Conservation (phyloP, 2,329 filamentous ascomycete genomes). For the Aspergillus terreus region DNA sequence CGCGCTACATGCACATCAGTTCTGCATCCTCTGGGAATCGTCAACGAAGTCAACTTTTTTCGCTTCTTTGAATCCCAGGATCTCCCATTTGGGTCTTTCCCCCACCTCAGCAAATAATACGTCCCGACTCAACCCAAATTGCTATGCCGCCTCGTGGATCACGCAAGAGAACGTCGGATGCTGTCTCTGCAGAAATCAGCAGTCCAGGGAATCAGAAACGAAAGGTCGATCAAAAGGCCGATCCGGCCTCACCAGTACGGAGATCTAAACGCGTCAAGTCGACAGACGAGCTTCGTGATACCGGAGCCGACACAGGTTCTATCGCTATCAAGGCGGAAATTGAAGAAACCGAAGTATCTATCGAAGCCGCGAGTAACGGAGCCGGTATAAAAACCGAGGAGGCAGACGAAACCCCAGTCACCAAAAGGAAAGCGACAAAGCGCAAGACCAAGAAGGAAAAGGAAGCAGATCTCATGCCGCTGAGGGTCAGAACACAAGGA, state of each 20-base stretch:
- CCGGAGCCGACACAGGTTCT: conserved; percentile 13
- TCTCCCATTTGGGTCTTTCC: too few species aligned
- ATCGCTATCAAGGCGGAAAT: conserved; percentile 14
- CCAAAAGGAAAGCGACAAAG: conserved; percentile 50
- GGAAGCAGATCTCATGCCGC: conserved; percentile 55
- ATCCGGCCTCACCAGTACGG: conserved; percentile 22
- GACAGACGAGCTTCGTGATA: conserved; percentile 3
- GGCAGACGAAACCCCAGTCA: conserved; percentile 21
- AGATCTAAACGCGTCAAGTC: conserved; percentile 29
- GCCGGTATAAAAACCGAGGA: conserved; percentile 16
- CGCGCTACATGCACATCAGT: background rate
- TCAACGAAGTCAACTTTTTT: too few species aligned
- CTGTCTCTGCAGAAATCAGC: conserved; percentile 5
- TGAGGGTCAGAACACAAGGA: conserved; percentile 66
- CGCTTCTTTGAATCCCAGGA: background rate
- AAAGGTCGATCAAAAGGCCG: conserved; percentile 21
- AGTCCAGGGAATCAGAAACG: conserved; percentile 21
- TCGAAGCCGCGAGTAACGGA: conserved; percentile 6
- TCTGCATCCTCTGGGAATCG: background rate
- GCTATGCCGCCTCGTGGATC: conserved; percentile 15
- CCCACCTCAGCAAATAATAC: too few species aligned
- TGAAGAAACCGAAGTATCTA: conserved; percentile 6
- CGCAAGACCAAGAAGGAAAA: conserved; percentile 55
- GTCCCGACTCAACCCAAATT: background rate
- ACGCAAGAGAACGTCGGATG: conserved; percentile 11